phyloP scores from a whole-genome alignment of 495 filamentous ascomycete species.

The Extremus antarcticus region DNA sequence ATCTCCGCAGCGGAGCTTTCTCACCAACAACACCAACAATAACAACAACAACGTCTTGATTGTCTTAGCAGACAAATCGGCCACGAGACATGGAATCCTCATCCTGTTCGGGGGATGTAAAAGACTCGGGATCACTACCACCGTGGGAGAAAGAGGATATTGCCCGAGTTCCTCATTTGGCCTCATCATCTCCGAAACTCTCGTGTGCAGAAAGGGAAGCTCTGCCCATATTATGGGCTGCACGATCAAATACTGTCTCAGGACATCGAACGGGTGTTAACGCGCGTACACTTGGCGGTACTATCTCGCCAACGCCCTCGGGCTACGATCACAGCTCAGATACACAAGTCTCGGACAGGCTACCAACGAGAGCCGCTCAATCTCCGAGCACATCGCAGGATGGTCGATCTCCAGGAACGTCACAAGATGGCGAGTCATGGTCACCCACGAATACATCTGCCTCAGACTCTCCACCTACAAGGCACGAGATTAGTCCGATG shows the following conservation, averaged over 20 bases:
- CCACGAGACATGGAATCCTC: not conserved
- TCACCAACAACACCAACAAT: too few species aligned
- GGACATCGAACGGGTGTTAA: not conserved
- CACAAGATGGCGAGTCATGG: not conserved
- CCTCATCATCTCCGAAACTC: not conserved
- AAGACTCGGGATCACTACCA: not conserved
- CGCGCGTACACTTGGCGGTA: not conserved
- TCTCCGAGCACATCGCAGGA: not conserved
- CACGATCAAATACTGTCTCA: not conserved
- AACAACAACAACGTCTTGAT: too few species aligned
- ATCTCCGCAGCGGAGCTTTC: too few species aligned
- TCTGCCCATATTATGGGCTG: not conserved
- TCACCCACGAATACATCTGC: not conserved
- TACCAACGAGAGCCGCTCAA: not conserved
- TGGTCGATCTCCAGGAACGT: not conserved
- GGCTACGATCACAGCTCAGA: not conserved
- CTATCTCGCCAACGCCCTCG: not conserved
- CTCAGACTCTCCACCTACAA: not conserved
- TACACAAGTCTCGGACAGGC: not conserved
- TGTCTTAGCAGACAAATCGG: not conserved
- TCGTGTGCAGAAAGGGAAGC: not conserved
- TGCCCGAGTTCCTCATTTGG: constrained; percentile 3
- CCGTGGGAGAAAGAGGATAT: constrained; percentile 1
- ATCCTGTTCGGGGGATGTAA: not conserved
- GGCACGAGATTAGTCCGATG: not conserved